A percentile compares a stretch with the other conserved stretches of the same genome.
Evolutionary conservation across 1,284 basidiomycete species (phyloP).

Genomic region (Trametes polyzona): DNA sequence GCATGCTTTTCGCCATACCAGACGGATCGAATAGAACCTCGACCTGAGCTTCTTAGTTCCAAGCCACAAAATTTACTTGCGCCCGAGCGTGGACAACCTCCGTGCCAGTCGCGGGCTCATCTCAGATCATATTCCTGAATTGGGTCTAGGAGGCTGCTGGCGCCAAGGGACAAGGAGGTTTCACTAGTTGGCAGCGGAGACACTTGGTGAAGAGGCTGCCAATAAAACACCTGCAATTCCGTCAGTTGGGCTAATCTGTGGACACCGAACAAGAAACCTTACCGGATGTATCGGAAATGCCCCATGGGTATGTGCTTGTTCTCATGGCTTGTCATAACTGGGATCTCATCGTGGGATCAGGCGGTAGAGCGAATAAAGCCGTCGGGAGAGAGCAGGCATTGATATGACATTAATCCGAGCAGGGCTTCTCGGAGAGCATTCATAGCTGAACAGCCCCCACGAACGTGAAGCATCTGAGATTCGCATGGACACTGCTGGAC

Average conservation of each 20-base stretch:
- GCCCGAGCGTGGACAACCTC: conserved; percentile 1
- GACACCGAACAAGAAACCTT: not conserved
- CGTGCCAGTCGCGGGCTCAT: conserved; percentile 7
- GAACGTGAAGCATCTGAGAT: not conserved
- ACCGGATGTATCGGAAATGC: conserved; percentile 10
- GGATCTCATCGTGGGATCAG: conserved; percentile 10
- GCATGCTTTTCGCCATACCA: not conserved
- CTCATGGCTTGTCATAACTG: conserved; percentile 5
- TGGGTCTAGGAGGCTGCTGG: not conserved
- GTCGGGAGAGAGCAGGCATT: conserved; percentile 2
- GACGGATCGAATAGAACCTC: not conserved
- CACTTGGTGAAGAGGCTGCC: not conserved
- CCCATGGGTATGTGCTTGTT: not conserved
- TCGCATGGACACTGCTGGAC: not conserved
- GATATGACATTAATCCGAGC: not conserved
- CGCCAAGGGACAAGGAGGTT: not conserved
- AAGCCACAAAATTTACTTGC: conserved; percentile 1
- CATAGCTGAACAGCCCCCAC: not conserved
- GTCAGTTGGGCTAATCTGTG: not conserved
- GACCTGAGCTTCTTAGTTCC: not conserved
- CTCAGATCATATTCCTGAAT: conserved; percentile 2
- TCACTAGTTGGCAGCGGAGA: not conserved
- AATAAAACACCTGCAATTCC: not conserved
- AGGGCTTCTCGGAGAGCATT: not conserved
- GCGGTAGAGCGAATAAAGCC: not conserved